Evolutionary conservation across 73 alveolate genomes (phyloP).

Genomic region (Paramecium sexaurelia): DNA sequence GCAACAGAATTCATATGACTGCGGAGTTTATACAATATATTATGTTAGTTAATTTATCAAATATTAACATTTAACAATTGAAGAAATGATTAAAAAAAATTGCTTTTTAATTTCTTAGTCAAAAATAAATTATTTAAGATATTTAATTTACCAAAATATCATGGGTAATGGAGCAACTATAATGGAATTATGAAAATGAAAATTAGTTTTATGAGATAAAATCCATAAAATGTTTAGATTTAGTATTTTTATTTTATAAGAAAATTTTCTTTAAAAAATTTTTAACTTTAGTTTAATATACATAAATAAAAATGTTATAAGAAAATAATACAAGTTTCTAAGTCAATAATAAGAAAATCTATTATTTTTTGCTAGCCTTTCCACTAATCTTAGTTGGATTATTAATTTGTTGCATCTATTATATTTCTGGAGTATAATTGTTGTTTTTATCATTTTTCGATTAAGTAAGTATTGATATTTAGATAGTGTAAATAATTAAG

Average conservation of each 20-base stretch:
- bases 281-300: no score
- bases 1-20: neutral
- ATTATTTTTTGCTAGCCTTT: constrained; percentile 1
- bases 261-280: no score
- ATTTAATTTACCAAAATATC: neutral
- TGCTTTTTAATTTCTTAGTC: neutral
- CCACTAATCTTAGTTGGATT: neutral
- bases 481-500: neutral
- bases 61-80: neutral
- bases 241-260: no score
- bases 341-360: neutral
- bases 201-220: no score
- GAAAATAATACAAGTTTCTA: neutral
- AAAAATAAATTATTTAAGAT: neutral
- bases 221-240: no score
- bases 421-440: neutral
- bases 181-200: neutral
- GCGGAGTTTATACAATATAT: constrained; percentile 19
- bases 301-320: neutral
- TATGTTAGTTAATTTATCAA: neutral
- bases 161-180: neutral
- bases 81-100: neutral
- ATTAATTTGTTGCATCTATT: constrained; percentile 16
- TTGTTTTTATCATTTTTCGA: constrained; percentile 27
- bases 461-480: neutral